Conservation (phyloP, 192 early-diverging fungal genomes). For the Backusella tarrabulga region DNA sequence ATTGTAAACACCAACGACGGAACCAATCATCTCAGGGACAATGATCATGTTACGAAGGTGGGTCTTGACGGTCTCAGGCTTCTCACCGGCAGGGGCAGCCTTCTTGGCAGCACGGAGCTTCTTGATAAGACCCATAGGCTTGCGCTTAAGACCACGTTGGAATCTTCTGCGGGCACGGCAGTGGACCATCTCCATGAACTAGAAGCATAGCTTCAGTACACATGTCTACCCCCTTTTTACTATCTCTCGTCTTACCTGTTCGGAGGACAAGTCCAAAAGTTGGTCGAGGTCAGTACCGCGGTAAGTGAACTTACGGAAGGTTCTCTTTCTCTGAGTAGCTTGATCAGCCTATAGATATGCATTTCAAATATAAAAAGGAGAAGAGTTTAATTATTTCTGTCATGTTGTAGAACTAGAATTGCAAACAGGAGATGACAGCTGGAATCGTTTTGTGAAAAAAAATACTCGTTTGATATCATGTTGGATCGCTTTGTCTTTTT, state of each 20-base stretch:
- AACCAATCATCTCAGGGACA: conserved; percentile 99
- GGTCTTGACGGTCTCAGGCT: conserved; percentile 97
- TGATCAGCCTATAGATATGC: conserved; percentile 22
- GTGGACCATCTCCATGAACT: conserved; percentile 93
- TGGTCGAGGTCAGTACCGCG: conserved; percentile 96
- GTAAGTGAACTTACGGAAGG: conserved; percentile 98
- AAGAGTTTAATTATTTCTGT: not conserved
- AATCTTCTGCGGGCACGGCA: conserved; percentile 96
- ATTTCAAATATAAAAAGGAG: not conserved
- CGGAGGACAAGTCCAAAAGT: conserved; percentile 90
- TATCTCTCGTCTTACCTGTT: conserved; percentile 55
- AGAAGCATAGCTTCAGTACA: not conserved
- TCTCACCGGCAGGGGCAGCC: conserved; percentile 84
- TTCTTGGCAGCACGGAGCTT: conserved; percentile 99
- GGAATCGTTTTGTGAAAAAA: not conserved
- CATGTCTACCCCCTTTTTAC: not conserved
- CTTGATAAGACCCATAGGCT: conserved; percentile 99
- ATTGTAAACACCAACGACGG: conserved; percentile 95
- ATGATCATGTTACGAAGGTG: conserved; percentile 99
- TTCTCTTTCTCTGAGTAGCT: conserved; percentile 76
- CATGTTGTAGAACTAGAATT: not conserved
- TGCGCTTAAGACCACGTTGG: conserved; percentile 97
- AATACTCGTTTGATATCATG: not conserved
- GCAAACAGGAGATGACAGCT: not conserved
- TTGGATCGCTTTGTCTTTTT: not conserved